Evolutionary conservation across 768 basidiomycete genomes (phyloP).

Genomic region (Kwoniella mangroviensis): DNA sequence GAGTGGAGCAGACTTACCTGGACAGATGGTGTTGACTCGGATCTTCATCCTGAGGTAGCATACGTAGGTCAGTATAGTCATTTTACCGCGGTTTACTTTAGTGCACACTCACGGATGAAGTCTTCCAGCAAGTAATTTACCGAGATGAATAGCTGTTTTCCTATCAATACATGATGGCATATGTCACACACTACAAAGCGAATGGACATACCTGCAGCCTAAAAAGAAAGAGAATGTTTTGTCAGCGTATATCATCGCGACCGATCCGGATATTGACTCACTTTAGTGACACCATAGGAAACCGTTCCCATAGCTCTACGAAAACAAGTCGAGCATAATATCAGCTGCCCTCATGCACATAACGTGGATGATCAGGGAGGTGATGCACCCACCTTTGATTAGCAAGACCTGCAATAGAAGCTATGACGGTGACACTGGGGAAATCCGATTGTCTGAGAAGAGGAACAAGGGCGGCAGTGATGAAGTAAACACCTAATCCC

Average conservation of each 20-base stretch:
- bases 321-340: neutral
- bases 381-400: constrained; percentile 34
- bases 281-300: constrained; percentile 46
- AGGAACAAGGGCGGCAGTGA: constrained; percentile 44
- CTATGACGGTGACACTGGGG: constrained; percentile 46
- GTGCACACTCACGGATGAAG: constrained; percentile 38
- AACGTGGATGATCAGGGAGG: neutral
- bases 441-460: constrained; percentile 38
- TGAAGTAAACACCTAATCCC: constrained; percentile 41
- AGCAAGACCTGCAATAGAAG: constrained; percentile 47
- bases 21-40: constrained; percentile 56
- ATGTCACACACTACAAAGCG: neutral
- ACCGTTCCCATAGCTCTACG: constrained; percentile 37
- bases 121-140: constrained; percentile 44
- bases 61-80: neutral
- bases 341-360: neutral
- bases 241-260: neutral
- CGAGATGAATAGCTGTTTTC: constrained; percentile 37
- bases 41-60: constrained; percentile 47
- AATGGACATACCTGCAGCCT: constrained; percentile 37
- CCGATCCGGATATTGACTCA: constrained; percentile 8
- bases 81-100: neutral
- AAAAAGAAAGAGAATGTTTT: neutral
- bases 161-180: neutral
- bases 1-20: constrained; percentile 29